Percentiles rank a stretch among this genome's conserved stretches.
Evolutionary conservation across 306 rosid genomes (phyloP).

Genomic region (Carpinus viminea): DNA sequence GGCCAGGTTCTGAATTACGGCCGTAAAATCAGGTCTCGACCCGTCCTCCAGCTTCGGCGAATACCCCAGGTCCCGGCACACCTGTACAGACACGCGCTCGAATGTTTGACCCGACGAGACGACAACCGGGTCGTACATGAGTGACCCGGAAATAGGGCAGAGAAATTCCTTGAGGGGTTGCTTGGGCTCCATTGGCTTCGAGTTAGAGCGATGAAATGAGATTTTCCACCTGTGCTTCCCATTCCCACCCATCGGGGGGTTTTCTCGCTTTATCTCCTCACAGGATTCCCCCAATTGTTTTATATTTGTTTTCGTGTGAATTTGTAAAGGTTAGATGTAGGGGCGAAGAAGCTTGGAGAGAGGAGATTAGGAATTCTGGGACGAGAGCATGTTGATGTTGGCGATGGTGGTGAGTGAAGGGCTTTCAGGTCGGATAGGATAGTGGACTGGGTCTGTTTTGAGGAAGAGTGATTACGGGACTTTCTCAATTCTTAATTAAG

Average conservation of each 20-base stretch:
- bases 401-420: too few relatives aligned
- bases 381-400: too few relatives aligned
- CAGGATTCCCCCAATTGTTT: not conserved
- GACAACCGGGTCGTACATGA: conserved; percentile 94
- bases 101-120: conserved; percentile 89
- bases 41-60: conserved; percentile 59
- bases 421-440: too few relatives aligned
- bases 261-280: not conserved
- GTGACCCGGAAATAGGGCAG: conserved; percentile 61
- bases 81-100: conserved; percentile 67
- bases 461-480: too few relatives aligned
- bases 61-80: conserved; percentile 54
- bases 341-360: too few relatives aligned
- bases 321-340: too few relatives aligned
- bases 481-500: too few relatives aligned
- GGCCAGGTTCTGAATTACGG: conserved; percentile 57
- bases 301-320: too few relatives aligned
- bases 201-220: conserved; percentile 57
- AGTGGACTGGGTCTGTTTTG: too few relatives aligned
- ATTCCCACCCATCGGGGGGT: conserved; percentile 58
- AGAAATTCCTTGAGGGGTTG: conserved; percentile 60
- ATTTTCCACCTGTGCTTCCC: conserved; percentile 77
- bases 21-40: conserved; percentile 73
- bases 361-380: too few relatives aligned
- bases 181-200: conserved; percentile 28